These are phyloP conservation scores for Amanita rimosa DNA, from an alignment of 768 basidiomycete species.

Conservation along the genomic window DNA sequence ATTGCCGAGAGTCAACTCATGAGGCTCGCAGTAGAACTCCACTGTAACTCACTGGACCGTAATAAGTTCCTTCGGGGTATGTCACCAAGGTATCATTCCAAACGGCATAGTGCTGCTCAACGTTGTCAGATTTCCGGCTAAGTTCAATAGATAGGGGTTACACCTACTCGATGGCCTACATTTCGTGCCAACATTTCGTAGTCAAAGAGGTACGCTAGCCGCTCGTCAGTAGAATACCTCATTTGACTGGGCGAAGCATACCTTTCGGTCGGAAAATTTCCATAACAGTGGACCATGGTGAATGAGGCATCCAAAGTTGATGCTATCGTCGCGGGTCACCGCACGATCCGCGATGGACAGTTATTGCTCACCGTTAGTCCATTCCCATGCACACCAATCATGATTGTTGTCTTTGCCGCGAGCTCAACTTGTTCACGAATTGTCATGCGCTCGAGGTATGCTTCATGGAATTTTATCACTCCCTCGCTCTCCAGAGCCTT, in stretches of 20 bases:
- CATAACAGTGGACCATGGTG: conserved; percentile 50
- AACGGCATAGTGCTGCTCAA: conserved; percentile 40
- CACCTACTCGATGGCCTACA: conserved; percentile 26
- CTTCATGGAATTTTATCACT: conserved; percentile 35
- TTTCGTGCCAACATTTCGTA: conserved; percentile 31
- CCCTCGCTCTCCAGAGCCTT: conserved; percentile 37
- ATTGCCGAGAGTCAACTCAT: conserved; percentile 28
- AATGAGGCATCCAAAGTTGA: conserved; percentile 58
- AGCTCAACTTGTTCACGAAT: conserved; percentile 54
- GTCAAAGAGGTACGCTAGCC: conserved; percentile 25
- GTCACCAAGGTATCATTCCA: conserved; percentile 52
- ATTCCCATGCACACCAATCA: conserved; percentile 61
- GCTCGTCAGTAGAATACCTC: not conserved
- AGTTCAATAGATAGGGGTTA: not conserved
- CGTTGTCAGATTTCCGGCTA: not conserved
- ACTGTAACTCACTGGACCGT: conserved; percentile 13
- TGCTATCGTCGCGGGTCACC: conserved; percentile 18
- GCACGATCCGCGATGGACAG: not conserved
- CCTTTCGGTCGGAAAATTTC: conserved; percentile 58
- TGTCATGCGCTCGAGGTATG: conserved; percentile 28
- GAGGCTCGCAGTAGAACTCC: not conserved
- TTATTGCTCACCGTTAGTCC: conserved; percentile 40
- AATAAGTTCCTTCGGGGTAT: conserved; percentile 19
- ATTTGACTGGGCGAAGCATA: conserved; percentile 7
- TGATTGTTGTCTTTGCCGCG: conserved; percentile 50